Evolutionary conservation across 345 rosid species (phyloP).

Genomic region (Streptanthus diversifolius): DNA sequence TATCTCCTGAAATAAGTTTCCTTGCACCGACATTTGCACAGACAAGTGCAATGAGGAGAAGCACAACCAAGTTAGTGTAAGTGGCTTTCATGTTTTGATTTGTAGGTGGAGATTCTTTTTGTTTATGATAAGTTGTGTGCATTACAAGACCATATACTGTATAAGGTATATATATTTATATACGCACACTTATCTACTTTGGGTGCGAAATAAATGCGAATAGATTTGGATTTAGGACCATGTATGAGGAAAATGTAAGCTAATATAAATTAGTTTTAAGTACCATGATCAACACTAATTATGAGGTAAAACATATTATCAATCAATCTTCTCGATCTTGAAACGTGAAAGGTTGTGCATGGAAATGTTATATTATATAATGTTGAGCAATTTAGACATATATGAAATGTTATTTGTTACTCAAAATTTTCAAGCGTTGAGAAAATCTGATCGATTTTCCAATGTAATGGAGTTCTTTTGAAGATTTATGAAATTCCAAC

Average conservation of each 20-base stretch:
- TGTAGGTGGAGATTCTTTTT: conserved; percentile 12
- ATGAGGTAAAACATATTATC: not conserved
- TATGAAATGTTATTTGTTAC: not conserved
- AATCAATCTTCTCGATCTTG: not conserved
- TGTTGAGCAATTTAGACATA: not conserved
- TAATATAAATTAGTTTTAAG: not conserved
- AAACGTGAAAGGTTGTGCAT: not conserved
- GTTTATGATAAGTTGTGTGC: conserved; percentile 4
- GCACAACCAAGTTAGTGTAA: conserved; percentile 14
- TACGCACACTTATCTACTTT: conserved; percentile 3
- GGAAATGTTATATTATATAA: not conserved
- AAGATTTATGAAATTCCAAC: not conserved
- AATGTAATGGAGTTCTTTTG: not conserved
- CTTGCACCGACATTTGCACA: conserved; percentile 40
- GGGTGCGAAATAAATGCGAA: conserved; percentile 17
- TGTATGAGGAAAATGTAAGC: not conserved
- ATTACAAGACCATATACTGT: conserved; percentile 15
- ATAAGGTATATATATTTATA: conserved; percentile 12
- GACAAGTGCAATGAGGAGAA: conserved; percentile 33
- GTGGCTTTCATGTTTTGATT: conserved; percentile 27
- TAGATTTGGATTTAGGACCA: not conserved
- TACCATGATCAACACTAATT: too few species aligned
- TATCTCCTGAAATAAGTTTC: conserved; percentile 33
- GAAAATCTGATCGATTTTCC: not conserved
- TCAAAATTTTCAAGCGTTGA: not conserved